Percentiles rank a stretch among this genome's conserved stretches.
phyloP scores from a whole-genome alignment of 2,329 filamentous ascomycete species.

The Clonostachys rosea region DNA sequence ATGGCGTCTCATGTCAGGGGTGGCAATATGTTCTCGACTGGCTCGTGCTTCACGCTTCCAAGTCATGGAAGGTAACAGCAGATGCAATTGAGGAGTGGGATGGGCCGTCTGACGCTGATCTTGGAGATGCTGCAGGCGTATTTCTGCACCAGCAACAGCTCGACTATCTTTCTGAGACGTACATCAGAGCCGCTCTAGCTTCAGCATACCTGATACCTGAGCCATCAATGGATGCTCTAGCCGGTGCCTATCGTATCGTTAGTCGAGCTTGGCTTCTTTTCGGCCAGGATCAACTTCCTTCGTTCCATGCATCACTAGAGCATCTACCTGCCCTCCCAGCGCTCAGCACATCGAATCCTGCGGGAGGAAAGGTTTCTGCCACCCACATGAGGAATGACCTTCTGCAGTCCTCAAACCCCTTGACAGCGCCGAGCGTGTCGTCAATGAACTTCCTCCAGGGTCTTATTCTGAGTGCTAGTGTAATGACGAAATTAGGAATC shows the following conservation, averaged over 20 bases:
- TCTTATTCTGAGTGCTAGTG: constrained; percentile 55
- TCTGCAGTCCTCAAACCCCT: constrained; percentile 52
- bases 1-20: constrained; percentile 42
- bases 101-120: constrained; percentile 65
- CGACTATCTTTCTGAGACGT: constrained; percentile 55
- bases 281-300: constrained; percentile 52
- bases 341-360: constrained; percentile 11
- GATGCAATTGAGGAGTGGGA: constrained; percentile 67
- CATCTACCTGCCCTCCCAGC: constrained; percentile 32
- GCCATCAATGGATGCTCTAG: constrained; percentile 51
- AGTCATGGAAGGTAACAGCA: constrained; percentile 58
- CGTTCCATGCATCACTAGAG: constrained; percentile 41
- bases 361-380: constrained; percentile 14
- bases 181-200: constrained; percentile 64
- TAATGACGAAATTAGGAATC: constrained; percentile 46
- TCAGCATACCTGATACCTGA: constrained; percentile 64
- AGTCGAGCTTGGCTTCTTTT: constrained; percentile 50
- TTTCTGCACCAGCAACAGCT: constrained; percentile 59
- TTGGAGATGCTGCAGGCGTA: constrained; percentile 53
- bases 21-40: constrained; percentile 69
- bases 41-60: constrained; percentile 55
- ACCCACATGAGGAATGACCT: constrained; percentile 36
- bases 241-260: constrained; percentile 56
- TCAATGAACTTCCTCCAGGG: constrained; percentile 58
- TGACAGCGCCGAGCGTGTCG: constrained; percentile 56